Base-by-base conservation (phyloP, 805 yeast species). In the Starmerella ratchasimensis region DNA sequence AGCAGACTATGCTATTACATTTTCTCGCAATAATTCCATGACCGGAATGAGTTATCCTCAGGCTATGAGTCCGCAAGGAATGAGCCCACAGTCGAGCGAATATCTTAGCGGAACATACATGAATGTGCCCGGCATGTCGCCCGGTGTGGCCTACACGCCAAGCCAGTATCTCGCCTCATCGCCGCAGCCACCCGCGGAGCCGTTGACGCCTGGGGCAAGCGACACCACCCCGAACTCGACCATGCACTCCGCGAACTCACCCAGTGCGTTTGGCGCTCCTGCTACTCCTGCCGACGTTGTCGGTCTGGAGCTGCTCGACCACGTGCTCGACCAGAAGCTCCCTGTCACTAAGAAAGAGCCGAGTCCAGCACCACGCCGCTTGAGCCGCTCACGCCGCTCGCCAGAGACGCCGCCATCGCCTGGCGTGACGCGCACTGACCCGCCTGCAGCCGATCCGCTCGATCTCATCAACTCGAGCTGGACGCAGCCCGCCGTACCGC, bases 291-390 rank as follows among this genome's bases (percentile, higher is more conserved):
- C 49, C 4, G 48, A 44, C 20, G 40, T 43, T 19, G 43, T 42
- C 8, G 42, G 47, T 5, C 34, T 49, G 36, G 57, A 55, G 26
- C 46, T 56, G 7, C 49, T 59, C 22, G 63, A 59, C 43, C 45
- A 55, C 16, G 63, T 54, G 1, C 52, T 59, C 23, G 63, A 59
- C 32, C 54, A 56, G 45, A 46, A 48, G 33, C 47, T 57, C 19
- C 63, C 62, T 1, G 40, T 38, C 3, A 8, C 16, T n/a, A 19
- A 30, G 19, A 5, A n/a, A 13, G 23, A 13, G 15, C 4, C 28
- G 3, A 3, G 23, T 5, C 33, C 33, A 7, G 13, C 13, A 20
- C 14, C 5, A 26, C 31, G 44, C 10, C 38, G 44, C 13, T 23
- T 21, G 9, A 37, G 41, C 23, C 27, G 41, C 14, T 6, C 33